These are phyloP conservation scores for Fusarium albosuccineum DNA, from an alignment of 2,329 filamentous ascomycete species.

Conservation along the genomic window DNA sequence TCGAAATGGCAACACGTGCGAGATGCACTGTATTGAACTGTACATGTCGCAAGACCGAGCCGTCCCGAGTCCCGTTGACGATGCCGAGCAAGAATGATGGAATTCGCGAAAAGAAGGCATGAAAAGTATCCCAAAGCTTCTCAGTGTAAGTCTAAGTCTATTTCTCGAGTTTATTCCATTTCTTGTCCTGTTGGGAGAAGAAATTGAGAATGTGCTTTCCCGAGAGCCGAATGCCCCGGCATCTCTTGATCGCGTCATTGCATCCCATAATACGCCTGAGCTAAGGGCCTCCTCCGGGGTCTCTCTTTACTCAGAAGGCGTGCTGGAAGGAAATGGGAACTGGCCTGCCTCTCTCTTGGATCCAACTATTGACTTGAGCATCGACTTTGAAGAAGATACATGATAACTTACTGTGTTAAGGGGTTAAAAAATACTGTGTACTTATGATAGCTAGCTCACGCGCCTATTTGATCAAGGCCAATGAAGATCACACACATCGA, in stretches of 20 bases:
- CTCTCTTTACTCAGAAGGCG: not conserved
- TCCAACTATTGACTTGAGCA: no score
- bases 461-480: no score
- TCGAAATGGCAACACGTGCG: conserved; percentile 17
- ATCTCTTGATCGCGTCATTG: conserved; percentile 13
- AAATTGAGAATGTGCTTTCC: not conserved
- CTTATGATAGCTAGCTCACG: no score
- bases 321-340: no score
- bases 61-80: conserved; percentile 33
- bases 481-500: no score
- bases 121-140: not conserved
- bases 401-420: no score
- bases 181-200: no score
- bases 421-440: no score
- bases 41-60: conserved; percentile 24
- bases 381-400: no score
- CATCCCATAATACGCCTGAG: not conserved
- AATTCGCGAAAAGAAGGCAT: not conserved
- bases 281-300: not conserved
- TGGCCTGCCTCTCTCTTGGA: no score
- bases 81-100: not conserved
- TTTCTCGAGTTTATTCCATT: not conserved
- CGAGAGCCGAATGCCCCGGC: conserved; percentile 26
- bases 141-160: no score
- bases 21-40: conserved; percentile 21